Evolutionary conservation across 805 yeast genomes (phyloP).

Genomic region (Candida glaebosa): DNA sequence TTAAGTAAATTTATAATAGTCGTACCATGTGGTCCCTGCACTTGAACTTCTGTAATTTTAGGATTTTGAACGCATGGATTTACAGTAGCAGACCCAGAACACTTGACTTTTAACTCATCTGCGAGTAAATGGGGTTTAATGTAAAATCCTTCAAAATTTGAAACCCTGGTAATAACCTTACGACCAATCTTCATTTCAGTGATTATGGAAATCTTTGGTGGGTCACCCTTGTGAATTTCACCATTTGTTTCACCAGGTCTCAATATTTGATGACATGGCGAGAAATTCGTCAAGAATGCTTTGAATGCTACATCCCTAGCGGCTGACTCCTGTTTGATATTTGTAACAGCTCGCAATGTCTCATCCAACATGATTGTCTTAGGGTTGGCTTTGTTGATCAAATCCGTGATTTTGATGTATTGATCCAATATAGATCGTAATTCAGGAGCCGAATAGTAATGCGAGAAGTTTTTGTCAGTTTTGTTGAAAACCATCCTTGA

Average conservation of each 20-base stretch:
- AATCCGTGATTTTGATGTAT: slow-evolving; percentile 52
- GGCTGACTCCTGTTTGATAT: slow-evolving; percentile 19
- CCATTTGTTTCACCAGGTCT: slow-evolving; percentile 39
- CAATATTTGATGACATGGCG: slow-evolving; percentile 48
- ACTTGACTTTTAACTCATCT: slow-evolving; percentile 65
- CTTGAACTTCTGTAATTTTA: slow-evolving; percentile 63
- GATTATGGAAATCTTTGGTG: slow-evolving; percentile 63
- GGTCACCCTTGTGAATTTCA: slow-evolving; percentile 54
- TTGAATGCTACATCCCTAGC: slow-evolving; percentile 45
- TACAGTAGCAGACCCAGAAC: slow-evolving; percentile 86
- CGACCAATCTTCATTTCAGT: slow-evolving; percentile 81
- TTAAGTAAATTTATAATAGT: slow-evolving; percentile 55
- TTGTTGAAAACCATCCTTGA: slow-evolving; percentile 46
- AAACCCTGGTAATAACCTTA: slow-evolving; percentile 70
- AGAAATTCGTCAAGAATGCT: slow-evolving; percentile 44
- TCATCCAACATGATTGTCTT: slow-evolving; percentile 56
- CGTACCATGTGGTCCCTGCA: slow-evolving; percentile 87
- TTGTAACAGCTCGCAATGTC: slow-evolving; percentile 42
- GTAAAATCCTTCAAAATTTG: slow-evolving; percentile 64
- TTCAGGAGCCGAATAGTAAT: slow-evolving; percentile 51
- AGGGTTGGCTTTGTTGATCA: slow-evolving; percentile 52
- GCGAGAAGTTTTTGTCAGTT: slow-evolving; percentile 30
- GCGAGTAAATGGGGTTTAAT: slow-evolving; percentile 66
- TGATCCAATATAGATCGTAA: slow-evolving; percentile 48
- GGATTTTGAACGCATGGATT: slow-evolving; percentile 57